phyloP scores from a whole-genome alignment of 1,139 yeast species.

The Sugiyamaella paludigena region DNA sequence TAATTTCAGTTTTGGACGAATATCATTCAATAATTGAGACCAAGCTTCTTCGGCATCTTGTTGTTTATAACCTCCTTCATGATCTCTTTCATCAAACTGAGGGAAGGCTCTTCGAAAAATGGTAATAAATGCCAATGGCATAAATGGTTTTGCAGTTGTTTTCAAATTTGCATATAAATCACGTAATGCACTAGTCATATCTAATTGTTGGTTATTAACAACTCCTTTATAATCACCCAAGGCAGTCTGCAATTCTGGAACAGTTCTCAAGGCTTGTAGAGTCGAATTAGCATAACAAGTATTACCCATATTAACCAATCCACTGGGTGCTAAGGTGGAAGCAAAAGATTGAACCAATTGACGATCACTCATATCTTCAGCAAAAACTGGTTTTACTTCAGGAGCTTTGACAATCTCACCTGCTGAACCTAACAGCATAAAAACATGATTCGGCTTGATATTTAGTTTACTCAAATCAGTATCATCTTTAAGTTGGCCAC shows the following conservation, averaged over 20 bases:
- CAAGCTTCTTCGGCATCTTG: slow-evolving; percentile 98
- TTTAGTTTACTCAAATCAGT: slow-evolving; percentile 49
- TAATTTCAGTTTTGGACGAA: slow-evolving; percentile 37
- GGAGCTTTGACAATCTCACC: slow-evolving; percentile 63
- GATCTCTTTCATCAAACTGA: slow-evolving; percentile 76
- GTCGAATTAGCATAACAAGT: slow-evolving; percentile 94
- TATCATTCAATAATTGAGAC: slow-evolving; percentile 65
- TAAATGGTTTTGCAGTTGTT: slow-evolving; percentile 32
- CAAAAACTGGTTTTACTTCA: slow-evolving; percentile 52
- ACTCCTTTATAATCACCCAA: slow-evolving; percentile 29
- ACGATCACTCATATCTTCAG: slow-evolving; percentile 64
- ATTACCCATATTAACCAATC: slow-evolving; percentile 84
- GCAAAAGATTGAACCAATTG: slow-evolving; percentile 36
- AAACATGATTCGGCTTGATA: slow-evolving; percentile 61
- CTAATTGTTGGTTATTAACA: slow-evolving; percentile 16
- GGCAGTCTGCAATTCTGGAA: slow-evolving; percentile 53
- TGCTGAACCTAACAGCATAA: slow-evolving; percentile 93
- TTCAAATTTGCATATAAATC: slow-evolving; percentile 37
- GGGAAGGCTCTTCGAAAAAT: slow-evolving; percentile 53
- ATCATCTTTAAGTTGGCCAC: slow-evolving; percentile 81
- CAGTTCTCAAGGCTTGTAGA: slow-evolving; percentile 70
- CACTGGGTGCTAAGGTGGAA: slow-evolving; percentile 54
- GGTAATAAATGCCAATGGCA: slow-evolving; percentile 62
- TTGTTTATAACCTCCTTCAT: slow-evolving; percentile 75
- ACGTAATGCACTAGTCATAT: slow-evolving; percentile 33